Base-by-base conservation (phyloP, 2,329 filamentous ascomycete species). In the Anthostomella pinea region DNA sequence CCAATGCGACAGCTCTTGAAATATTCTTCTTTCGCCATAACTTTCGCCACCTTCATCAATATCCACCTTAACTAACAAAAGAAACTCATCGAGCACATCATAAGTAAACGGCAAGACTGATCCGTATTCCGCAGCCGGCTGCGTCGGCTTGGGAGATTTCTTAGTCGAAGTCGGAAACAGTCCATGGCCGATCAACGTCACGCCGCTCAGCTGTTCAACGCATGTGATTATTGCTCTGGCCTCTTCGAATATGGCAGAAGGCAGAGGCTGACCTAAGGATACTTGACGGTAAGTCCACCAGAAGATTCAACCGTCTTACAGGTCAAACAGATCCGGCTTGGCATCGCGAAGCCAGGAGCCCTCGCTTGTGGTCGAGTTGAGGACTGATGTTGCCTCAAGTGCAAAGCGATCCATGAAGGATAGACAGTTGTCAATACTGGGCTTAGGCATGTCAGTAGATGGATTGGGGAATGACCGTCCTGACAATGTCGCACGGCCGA, bases 1-100 rank as follows among this genome's bases (percentile, higher is more conserved):
- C 81, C 79, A 85, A 52, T 85, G 78, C 0, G 64, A 61, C 3
- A 72, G 57, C 38, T 79, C 73, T 39, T 64, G 52, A 47, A 72
- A 75, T 11, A 70, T 50, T 30, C 61, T 63, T 42, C 60, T 47
- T 7, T 48, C 30, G 4, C 48, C 40, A 2, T 33, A 21, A 14
- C 57, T 43, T 16, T 59, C 52, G 4, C 39, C 44, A 14, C 47
- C 35, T 8, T 58, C 50, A 5, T 63, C 17, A 3, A 35, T 54
- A 1, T 58, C 49, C 8, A 75, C 47, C 8, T 64, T 54, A 9
- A 75, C 62, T 4, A 60, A 58, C 22, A 59, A 48, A n/a, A 77
- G 51, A 40, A 69, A 72, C 6, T 55, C 51, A 38, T 75, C 63
- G 13, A 78, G 56, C 4, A 68, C 55, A 0, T 66, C 60, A 26